A percentile compares a stretch with the other conserved stretches of the same genome.
These are phyloP conservation scores for Leucoagaricus sp. DNA, from an alignment of 1,284 basidiomycete genomes.

Conservation along the genomic window DNA sequence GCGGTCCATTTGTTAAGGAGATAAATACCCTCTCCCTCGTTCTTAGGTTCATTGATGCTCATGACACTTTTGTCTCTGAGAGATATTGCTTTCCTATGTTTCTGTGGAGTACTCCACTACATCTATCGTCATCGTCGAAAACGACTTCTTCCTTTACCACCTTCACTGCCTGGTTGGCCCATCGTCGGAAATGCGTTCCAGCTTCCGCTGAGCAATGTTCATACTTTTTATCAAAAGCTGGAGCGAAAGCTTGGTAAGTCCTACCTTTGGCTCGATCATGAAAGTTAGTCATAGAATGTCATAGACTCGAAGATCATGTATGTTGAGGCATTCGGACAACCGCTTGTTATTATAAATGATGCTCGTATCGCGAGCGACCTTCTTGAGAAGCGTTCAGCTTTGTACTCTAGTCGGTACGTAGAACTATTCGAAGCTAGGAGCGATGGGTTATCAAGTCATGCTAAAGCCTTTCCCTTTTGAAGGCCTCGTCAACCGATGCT, in stretches of 20 bases:
- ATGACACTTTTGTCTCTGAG: conserved; percentile 1
- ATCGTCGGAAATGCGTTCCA: conserved; percentile 11
- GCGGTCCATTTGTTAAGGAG: no score
- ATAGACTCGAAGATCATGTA: conserved; percentile 12
- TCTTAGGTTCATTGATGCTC: no score
- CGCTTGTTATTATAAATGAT: conserved; percentile 14
- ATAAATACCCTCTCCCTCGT: no score
- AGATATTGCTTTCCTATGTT: conserved; percentile 10
- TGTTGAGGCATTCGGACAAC: conserved; percentile 9
- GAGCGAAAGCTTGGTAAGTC: conserved; percentile 8
- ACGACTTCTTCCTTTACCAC: conserved; percentile 4
- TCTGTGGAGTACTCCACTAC: neutral
- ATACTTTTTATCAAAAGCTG: neutral
- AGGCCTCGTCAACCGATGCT: neutral
- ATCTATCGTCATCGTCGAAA: conserved; percentile 3
- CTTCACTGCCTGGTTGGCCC: conserved; percentile 11
- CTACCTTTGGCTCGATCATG: neutral
- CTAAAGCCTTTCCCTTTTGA: neutral
- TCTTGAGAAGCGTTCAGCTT: conserved; percentile 14
- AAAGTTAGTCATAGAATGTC: neutral
- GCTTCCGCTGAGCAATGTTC: neutral
- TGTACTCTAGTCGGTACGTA: conserved; percentile 7
- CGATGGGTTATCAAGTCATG: no score
- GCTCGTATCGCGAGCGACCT: conserved; percentile 11
- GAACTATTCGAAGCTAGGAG: neutral